Conservation (phyloP, 2,329 filamentous ascomycete genomes). For the Catunica adiposa region DNA sequence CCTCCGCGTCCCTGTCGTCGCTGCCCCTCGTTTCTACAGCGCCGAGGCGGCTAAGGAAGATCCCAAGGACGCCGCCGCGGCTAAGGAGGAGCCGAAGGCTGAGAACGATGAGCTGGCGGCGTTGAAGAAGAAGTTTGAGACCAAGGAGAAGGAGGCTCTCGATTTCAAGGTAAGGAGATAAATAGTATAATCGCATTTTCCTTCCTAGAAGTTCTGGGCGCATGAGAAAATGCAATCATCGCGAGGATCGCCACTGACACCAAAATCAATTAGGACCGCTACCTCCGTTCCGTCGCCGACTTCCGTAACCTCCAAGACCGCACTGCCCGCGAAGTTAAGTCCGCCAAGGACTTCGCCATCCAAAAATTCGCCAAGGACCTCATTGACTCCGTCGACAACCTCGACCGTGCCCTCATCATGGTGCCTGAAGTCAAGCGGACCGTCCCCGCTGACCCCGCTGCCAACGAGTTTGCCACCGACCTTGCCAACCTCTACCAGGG, state of each 20-base stretch:
- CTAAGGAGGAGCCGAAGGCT: constrained; percentile 15
- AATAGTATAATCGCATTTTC: neutral
- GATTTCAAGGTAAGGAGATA: constrained; percentile 60
- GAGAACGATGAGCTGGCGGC: constrained; percentile 25
- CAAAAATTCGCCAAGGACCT: constrained; percentile 92
- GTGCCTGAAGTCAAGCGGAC: constrained; percentile 52
- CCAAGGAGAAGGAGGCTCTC: constrained; percentile 37
- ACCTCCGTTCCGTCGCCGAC: constrained; percentile 83
- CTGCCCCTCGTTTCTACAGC: constrained; percentile 13
- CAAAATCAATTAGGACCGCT: constrained; percentile 55
- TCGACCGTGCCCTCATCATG: constrained; percentile 75
- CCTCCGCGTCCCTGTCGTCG: neutral
- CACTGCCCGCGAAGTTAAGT: constrained; percentile 75
- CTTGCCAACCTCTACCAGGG: constrained; percentile 70
- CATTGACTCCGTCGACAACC: constrained; percentile 88
- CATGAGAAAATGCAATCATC: no score
- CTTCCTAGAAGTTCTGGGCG: no score
- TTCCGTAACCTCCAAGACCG: constrained; percentile 97
- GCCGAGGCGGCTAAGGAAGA: constrained; percentile 16
- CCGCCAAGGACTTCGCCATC: constrained; percentile 81
- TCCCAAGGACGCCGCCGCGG: constrained; percentile 19
- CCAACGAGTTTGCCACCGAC: constrained; percentile 45
- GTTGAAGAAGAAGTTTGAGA: constrained; percentile 35
- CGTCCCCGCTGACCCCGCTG: constrained; percentile 19
- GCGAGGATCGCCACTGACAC: neutral